Evolutionary conservation across 2,329 filamentous ascomycete species (phyloP).

Genomic region (Neospermospora avenae): DNA sequence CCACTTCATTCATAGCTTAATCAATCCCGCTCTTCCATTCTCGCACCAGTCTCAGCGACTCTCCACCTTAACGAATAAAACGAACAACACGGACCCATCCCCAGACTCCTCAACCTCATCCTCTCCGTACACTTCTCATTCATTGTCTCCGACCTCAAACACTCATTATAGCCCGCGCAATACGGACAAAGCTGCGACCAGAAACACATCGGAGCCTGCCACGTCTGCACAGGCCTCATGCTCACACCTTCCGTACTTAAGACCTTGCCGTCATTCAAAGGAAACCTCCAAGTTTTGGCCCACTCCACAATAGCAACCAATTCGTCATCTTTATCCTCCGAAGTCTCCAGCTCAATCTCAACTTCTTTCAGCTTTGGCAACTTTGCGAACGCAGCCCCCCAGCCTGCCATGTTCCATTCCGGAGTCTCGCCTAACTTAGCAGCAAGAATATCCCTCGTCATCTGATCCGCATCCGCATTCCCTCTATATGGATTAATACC

Average conservation of each 20-base stretch:
- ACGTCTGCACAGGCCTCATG: slow-evolving; percentile 5
- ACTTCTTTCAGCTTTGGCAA: slow-evolving; percentile 19
- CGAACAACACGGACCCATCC: slow-evolving; percentile 3
- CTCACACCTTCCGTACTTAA: slow-evolving; percentile 18
- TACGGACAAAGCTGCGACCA: slow-evolving; percentile 23
- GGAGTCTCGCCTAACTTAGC: neutral
- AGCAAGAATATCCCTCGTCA: slow-evolving; percentile 11
- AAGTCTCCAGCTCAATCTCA: slow-evolving; percentile 28
- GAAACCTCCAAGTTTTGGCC: slow-evolving; percentile 27
- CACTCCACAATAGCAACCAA: slow-evolving; percentile 23
- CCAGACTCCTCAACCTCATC: neutral
- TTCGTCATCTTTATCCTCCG: slow-evolving; percentile 27
- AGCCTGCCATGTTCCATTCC: slow-evolving; percentile 10
- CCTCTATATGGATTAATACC: slow-evolving; percentile 22
- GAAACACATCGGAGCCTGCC: slow-evolving; percentile 16
- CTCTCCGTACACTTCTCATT: slow-evolving; percentile 3
- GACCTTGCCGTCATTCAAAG: slow-evolving; percentile 12
- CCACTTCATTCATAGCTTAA: neutral
- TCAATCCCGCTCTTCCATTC: neutral
- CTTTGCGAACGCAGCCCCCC: slow-evolving; percentile 23
- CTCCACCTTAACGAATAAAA: neutral
- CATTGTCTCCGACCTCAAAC: neutral
- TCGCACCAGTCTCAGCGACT: neutral
- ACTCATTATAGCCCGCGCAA: slow-evolving; percentile 2
- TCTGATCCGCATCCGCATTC: neutral